phyloP scores from a whole-genome alignment of 2,329 filamentous ascomycete species.

The Saccharata proteae region DNA sequence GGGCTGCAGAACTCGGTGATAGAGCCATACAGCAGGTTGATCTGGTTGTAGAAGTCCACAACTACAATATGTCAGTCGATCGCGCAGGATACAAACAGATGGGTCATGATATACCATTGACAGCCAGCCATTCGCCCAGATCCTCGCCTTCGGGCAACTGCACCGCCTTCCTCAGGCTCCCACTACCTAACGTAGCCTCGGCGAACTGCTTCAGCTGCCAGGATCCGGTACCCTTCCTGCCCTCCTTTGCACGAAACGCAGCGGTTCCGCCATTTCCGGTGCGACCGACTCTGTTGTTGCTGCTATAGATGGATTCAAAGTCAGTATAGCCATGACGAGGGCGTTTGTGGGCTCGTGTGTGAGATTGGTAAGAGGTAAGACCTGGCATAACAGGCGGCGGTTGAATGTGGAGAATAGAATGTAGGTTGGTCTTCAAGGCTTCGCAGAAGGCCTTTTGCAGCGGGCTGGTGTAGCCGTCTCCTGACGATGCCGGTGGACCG shows the following conservation, averaged over 20 bases:
- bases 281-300: slow-evolving; percentile 7
- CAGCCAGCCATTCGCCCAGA: slow-evolving; percentile 93
- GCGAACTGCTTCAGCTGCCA: slow-evolving; percentile 97
- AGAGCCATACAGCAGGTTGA: slow-evolving; percentile 95
- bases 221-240: slow-evolving; percentile 74
- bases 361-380: slow-evolving; percentile 7
- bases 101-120: slow-evolving; percentile 59
- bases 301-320: no score
- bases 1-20: slow-evolving; percentile 99
- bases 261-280: slow-evolving; percentile 36
- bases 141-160: slow-evolving; percentile 96
- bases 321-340: no score
- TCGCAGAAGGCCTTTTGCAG: slow-evolving; percentile 19
- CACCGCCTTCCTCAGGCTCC: slow-evolving; percentile 89
- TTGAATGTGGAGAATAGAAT: slow-evolving; percentile 1
- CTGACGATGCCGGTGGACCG: slow-evolving; percentile 13
- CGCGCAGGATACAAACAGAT: no score
- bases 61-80: slow-evolving; percentile 49
- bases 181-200: slow-evolving; percentile 89
- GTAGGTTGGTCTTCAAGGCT: slow-evolving; percentile 13
- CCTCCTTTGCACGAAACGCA: slow-evolving; percentile 78
- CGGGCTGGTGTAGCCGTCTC: slow-evolving; percentile 20
- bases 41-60: slow-evolving; percentile 99
- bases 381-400: slow-evolving; percentile 1
- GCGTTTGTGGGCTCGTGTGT: no score